Evolutionary conservation across 2,329 filamentous ascomycete genomes (phyloP).

Genomic region (Podosphaera fusca): DNA sequence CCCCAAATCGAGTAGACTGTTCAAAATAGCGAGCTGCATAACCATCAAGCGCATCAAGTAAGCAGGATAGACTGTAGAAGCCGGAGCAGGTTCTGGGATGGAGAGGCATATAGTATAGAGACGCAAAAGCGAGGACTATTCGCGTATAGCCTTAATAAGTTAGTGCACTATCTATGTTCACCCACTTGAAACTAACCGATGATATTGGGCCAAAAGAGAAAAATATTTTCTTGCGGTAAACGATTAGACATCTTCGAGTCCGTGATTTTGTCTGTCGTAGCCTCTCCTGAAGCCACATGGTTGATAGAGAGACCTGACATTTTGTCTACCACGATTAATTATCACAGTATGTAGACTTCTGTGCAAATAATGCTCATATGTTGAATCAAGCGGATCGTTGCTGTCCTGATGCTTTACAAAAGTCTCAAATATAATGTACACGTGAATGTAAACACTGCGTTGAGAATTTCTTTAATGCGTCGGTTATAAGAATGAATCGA

Average conservation of each 20-base stretch:
- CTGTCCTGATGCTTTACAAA: too few species aligned
- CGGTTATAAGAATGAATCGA: too few species aligned
- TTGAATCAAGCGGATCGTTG: too few species aligned
- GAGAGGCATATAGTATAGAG: constrained; percentile 96
- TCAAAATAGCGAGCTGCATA: constrained; percentile 71
- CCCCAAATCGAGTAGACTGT: constrained; percentile 87
- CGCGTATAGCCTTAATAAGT: constrained; percentile 43
- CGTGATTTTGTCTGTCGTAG: not conserved
- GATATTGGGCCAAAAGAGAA: constrained; percentile 60
- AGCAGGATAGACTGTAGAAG: constrained; percentile 79
- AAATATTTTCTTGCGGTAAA: constrained; percentile 45
- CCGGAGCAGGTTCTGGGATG: constrained; percentile 88
- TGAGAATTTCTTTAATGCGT: too few species aligned
- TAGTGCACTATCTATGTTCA: constrained; percentile 4
- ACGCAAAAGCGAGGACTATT: constrained; percentile 64
- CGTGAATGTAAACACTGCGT: too few species aligned
- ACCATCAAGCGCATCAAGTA: constrained; percentile 87
- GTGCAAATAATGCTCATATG: too few species aligned
- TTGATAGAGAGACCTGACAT: too few species aligned
- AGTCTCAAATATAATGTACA: too few species aligned
- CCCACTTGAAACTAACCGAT: constrained; percentile 34
- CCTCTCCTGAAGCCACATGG: not conserved
- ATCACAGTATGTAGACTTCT: too few species aligned
- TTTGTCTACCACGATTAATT: too few species aligned
- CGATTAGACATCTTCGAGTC: not conserved